Evolutionary conservation across 2,329 filamentous ascomycete genomes (phyloP).

Genomic region (Penicillium sp.): DNA sequence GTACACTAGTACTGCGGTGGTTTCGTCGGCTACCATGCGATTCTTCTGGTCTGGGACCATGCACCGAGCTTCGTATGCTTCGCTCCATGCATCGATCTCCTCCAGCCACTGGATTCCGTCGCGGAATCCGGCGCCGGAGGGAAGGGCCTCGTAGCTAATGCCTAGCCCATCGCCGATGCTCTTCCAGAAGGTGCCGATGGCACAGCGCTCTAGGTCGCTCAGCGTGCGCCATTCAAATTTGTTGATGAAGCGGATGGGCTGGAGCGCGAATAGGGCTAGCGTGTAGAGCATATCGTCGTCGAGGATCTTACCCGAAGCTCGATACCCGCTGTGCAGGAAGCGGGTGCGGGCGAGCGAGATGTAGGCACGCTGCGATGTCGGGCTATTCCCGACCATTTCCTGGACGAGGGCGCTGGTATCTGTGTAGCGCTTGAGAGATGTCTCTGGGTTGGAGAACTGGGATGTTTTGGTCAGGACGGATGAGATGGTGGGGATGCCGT

Average conservation of each 20-base stretch:
- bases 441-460: conserved; percentile 45
- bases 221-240: conserved; percentile 65
- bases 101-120: conserved; percentile 52
- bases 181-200: conserved; percentile 65
- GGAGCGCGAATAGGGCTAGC: conserved; percentile 57
- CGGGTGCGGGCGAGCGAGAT: conserved; percentile 59
- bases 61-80: conserved; percentile 52
- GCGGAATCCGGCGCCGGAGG: conserved; percentile 40
- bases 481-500: conserved; percentile 53
- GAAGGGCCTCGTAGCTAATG: conserved; percentile 50
- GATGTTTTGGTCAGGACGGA: conserved; percentile 46
- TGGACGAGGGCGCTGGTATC: conserved; percentile 49
- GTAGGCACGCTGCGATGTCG: conserved; percentile 41
- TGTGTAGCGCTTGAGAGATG: conserved; percentile 49
- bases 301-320: conserved; percentile 53
- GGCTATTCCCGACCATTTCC: conserved; percentile 45
- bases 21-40: conserved; percentile 51
- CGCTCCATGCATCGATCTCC: conserved; percentile 48
- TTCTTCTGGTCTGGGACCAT: conserved; percentile 54
- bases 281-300: conserved; percentile 63
- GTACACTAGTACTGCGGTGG: conserved; percentile 57
- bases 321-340: conserved; percentile 56
- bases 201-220: conserved; percentile 62
- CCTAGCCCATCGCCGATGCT: conserved; percentile 63
- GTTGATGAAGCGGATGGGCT: conserved; percentile 59